Conservation (phyloP, 2,329 filamentous ascomycete species). For the Fusarium fujikuroi region DNA sequence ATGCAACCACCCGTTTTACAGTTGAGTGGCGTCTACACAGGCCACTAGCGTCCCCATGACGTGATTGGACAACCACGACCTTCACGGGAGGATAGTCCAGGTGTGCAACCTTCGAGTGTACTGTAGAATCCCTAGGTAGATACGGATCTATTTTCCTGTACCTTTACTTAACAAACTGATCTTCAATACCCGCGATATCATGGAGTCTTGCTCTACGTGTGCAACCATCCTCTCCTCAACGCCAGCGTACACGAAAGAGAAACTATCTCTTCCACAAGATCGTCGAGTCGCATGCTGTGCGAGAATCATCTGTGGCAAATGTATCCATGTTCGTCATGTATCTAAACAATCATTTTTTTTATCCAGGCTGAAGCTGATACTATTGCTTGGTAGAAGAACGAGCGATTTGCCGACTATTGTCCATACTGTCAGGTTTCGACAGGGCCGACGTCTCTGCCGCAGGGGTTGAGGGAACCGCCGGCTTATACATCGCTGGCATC, state of each 20-base stretch:
- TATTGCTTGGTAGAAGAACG: conserved; percentile 62
- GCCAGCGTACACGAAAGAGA: conserved; percentile 68
- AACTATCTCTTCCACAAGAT: conserved; percentile 61
- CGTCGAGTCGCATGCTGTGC: conserved; percentile 75
- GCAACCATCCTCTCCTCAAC: conserved; percentile 68
- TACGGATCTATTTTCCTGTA: conserved; percentile 2
- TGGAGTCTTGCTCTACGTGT: conserved; percentile 75
- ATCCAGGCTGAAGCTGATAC: conserved; percentile 15
- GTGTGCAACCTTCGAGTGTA: conserved; percentile 9
- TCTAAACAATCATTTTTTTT: background rate
- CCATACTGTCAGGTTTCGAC: conserved; percentile 82
- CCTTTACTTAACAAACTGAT: background rate
- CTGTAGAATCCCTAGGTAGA: conserved; percentile 1
- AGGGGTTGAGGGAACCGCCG: conserved; percentile 75
- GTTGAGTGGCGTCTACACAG: conserved; percentile 25
- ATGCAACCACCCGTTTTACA: background rate
- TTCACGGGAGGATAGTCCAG: background rate
- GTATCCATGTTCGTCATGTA: conserved; percentile 66
- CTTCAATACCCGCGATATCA: conserved; percentile 27
- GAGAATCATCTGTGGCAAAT: conserved; percentile 76
- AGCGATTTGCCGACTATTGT: conserved; percentile 72
- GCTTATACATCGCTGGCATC: conserved; percentile 62
- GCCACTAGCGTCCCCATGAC: conserved; percentile 40
- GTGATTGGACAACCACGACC: conserved; percentile 38
- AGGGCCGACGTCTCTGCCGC: conserved; percentile 65